Evolutionary conservation across 1,139 yeast genomes (phyloP).

Genomic region (Tardiomyces blankii): DNA sequence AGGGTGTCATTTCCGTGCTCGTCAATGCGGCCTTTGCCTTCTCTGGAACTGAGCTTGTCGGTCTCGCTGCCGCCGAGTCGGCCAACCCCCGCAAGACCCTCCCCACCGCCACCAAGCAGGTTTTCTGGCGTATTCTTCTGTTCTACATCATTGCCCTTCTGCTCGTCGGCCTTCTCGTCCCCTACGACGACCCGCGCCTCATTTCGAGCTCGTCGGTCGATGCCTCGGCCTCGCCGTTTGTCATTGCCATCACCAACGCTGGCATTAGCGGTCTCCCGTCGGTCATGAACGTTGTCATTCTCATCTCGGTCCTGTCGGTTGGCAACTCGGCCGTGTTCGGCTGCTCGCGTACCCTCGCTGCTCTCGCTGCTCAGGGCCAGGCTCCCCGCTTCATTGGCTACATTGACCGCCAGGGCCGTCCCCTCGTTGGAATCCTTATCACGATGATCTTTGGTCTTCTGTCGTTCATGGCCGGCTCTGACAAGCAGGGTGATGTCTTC

Average conservation of each 20-base stretch:
- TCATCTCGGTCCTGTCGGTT: constrained; percentile 59
- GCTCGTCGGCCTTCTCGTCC: constrained; percentile 54
- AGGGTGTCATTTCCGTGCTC: constrained; percentile 72
- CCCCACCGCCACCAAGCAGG: constrained; percentile 64
- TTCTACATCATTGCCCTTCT: constrained; percentile 53
- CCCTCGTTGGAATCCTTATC: constrained; percentile 51
- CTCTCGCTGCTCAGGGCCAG: constrained; percentile 72
- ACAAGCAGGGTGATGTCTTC: constrained; percentile 59
- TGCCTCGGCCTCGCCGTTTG: constrained; percentile 63
- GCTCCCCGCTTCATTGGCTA: constrained; percentile 66
- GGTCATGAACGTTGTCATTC: constrained; percentile 61
- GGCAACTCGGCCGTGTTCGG: constrained; percentile 73
- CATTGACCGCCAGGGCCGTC: constrained; percentile 68
- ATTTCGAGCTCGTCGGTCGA: constrained; percentile 43
- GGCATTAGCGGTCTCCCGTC: constrained; percentile 54
- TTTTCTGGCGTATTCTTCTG: constrained; percentile 58
- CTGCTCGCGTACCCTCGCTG: constrained; percentile 70
- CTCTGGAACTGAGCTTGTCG: constrained; percentile 76
- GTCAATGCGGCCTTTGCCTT: constrained; percentile 86
- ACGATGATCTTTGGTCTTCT: constrained; percentile 55
- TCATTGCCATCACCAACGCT: constrained; percentile 50
- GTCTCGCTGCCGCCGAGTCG: constrained; percentile 62
- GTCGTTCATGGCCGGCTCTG: constrained; percentile 59
- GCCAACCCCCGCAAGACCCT: constrained; percentile 56
- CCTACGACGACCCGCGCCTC: constrained; percentile 43